phyloP scores from a whole-genome alignment of 805 yeast genomes.

The Candida ipomoeae region DNA sequence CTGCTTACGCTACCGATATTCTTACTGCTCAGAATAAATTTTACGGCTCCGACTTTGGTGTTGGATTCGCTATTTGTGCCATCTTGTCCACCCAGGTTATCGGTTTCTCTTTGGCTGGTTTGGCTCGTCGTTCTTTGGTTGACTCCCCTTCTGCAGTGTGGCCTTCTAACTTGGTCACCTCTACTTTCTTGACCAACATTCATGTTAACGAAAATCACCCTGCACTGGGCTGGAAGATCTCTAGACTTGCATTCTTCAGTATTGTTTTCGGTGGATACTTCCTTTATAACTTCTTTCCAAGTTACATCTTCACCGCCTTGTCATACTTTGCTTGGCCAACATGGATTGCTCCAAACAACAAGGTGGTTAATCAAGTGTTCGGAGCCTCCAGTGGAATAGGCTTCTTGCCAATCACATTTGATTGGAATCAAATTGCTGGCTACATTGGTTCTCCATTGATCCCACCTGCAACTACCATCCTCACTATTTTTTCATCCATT shows the following conservation, averaged over 20 bases:
- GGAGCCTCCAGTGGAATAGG: conserved; percentile 63
- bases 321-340: conserved; percentile 60
- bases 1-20: conserved; percentile 57
- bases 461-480: conserved; percentile 54
- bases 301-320: conserved; percentile 52
- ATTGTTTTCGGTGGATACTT: conserved; percentile 9
- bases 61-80: conserved; percentile 54
- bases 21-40: conserved; percentile 48
- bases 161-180: conserved; percentile 62
- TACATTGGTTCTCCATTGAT: conserved; percentile 60
- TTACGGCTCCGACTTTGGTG: conserved; percentile 42
- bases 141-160: conserved; percentile 65
- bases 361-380: conserved; percentile 59
- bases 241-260: conserved; percentile 17
- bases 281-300: conserved; percentile 16
- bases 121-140: conserved; percentile 55
- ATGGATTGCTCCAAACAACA: conserved; percentile 62
- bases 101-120: conserved; percentile 67
- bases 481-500: conserved; percentile 37
- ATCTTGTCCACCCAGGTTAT: conserved; percentile 56
- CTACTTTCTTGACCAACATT: conserved; percentile 52
- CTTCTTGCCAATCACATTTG: conserved; percentile 61
- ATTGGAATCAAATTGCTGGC: conserved; percentile 60
- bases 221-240: conserved; percentile 59
- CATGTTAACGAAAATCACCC: conserved; percentile 48